Evolutionary conservation across 2,329 filamentous ascomycete genomes (phyloP), one percentile per base, ranked within the genome.

Genomic region (Domatiomyces catenatus): DNA sequence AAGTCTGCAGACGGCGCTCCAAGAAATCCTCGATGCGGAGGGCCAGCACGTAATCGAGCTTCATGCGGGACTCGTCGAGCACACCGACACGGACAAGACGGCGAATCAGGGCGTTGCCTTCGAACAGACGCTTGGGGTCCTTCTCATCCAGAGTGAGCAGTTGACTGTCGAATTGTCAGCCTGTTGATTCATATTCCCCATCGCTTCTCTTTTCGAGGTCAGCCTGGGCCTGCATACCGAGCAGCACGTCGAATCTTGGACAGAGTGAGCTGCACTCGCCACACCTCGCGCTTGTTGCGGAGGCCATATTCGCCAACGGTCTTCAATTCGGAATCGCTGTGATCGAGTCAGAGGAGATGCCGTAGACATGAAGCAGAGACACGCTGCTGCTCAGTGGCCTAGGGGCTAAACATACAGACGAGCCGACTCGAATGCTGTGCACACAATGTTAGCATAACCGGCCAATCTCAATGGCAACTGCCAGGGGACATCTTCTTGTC

Each of bases 241-340:
- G 92, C 92, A 84, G 92, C 92, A 94, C 92, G 92, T 89, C 92
- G 92, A 69, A 98, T 98, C 84, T 96, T 96, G 79, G 92, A 96
- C 70, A 98, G 84, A 69, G 90, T 95, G 75, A 98, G 84, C 81
- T 87, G 84, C 76, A 98, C 92, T 76, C 92, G 88, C 92, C 92
- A 98, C 71, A 98, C 92, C 81, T 98, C 92, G 80, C 92, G 90
- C 88, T 98, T 98, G 82, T 98, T 98, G 77, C 89, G 86, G 68
- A 98, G 87, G 77, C 92, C 92, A 81, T 93, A 98, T 80, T 98
- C 92, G 76, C 92, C 92, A 69, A 98, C 90, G 75, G 92, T 84
- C 86, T 98, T 98, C 75, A 98, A 78, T 80, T 98, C 92, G 70
- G 89, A 87, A 80, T 98, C 92, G 79, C 92, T 96, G 78, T 69